These are phyloP conservation scores for Mytilinidion resinicola DNA, from an alignment of 495 filamentous ascomycete genomes.

Conservation along the genomic window DNA sequence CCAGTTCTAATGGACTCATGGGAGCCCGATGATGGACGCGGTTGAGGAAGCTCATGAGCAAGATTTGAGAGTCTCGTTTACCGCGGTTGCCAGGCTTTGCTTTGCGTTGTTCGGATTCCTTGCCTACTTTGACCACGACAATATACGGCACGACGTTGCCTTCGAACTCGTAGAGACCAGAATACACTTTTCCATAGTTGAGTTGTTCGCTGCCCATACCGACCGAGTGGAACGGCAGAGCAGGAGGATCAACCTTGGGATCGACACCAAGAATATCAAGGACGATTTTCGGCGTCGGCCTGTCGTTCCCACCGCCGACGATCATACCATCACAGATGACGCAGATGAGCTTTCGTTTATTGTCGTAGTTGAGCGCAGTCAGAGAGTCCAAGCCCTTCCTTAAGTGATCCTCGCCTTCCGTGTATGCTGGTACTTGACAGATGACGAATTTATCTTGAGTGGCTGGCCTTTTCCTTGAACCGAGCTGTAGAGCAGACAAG, in stretches of 20 bases:
- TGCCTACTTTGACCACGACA: constrained; percentile 93
- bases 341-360: constrained; percentile 91
- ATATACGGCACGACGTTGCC: constrained; percentile 96
- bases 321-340: constrained; percentile 96
- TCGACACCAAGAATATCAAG: constrained; percentile 95
- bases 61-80: constrained; percentile 93
- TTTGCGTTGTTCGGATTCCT: constrained; percentile 87
- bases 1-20: constrained; percentile 92
- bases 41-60: constrained; percentile 84
- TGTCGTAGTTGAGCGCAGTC: constrained; percentile 91
- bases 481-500: constrained; percentile 87
- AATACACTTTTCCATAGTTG: constrained; percentile 98
- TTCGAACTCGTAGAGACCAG: constrained; percentile 94
- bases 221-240: constrained; percentile 84
- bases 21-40: constrained; percentile 88
- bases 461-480: constrained; percentile 79
- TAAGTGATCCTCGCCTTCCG: constrained; percentile 91
- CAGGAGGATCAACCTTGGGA: constrained; percentile 91
- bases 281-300: constrained; percentile 95
- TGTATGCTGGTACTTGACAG: constrained; percentile 95
- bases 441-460: constrained; percentile 98
- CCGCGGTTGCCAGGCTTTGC: constrained; percentile 95
- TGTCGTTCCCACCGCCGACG: constrained; percentile 91
- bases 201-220: constrained; percentile 86
- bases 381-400: constrained; percentile 90